phyloP scores from a whole-genome alignment of 2,329 filamentous ascomycete genomes.

The Trichoderma sp. region DNA sequence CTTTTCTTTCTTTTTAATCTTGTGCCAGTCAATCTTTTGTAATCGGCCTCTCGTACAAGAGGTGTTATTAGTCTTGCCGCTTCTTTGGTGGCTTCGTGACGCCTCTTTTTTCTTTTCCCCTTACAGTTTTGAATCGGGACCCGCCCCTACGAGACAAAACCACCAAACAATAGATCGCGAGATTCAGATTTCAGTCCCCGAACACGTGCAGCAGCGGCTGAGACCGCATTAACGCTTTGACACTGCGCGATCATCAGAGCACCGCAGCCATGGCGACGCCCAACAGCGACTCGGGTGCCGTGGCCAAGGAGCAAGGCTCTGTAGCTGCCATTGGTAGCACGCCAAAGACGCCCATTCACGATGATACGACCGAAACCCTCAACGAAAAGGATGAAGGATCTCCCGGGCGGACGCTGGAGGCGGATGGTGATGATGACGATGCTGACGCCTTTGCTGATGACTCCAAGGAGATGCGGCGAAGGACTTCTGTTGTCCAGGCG shows the following conservation, averaged over 20 bases:
- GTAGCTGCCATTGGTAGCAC: background rate
- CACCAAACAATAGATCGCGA: background rate
- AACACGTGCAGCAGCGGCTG: background rate
- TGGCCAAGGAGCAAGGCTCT: conserved; percentile 45
- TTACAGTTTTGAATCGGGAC: background rate
- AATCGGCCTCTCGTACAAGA: background rate
- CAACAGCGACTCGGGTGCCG: conserved; percentile 49
- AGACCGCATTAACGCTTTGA: background rate
- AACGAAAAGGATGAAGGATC: conserved; percentile 41
- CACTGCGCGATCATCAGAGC: background rate
- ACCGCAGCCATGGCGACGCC: conserved; percentile 18
- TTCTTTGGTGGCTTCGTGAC: background rate
- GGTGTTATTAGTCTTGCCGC: background rate
- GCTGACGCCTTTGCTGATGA: conserved; percentile 25
- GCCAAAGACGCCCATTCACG: conserved; percentile 30
- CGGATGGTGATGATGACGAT: conserved; percentile 32
- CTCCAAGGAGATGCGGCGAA: conserved; percentile 48
- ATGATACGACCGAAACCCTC: conserved; percentile 37
- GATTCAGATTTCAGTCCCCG: background rate
- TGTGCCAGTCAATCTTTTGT: conserved; percentile 6
- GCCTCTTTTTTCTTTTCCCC: background rate
- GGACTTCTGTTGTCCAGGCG: conserved; percentile 55
- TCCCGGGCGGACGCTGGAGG: conserved; percentile 29
- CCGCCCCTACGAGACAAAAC: background rate
- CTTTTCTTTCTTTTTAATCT: background rate